Evolutionary conservation across 768 basidiomycete genomes (phyloP).

Genomic region (Suillus tomentosus): DNA sequence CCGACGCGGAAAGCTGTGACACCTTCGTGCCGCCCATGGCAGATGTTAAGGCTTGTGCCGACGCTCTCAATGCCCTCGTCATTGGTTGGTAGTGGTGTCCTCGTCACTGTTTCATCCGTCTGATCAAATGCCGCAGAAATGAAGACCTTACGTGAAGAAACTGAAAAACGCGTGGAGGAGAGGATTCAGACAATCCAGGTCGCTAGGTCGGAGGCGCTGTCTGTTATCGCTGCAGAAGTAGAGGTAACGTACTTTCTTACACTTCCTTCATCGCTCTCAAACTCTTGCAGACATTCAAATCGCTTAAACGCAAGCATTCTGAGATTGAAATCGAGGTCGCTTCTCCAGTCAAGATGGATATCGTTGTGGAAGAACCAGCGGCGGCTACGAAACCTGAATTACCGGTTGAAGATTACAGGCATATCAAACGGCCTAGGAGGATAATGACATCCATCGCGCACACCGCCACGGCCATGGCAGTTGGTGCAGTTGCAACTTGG

Average conservation of each 20-base stretch:
- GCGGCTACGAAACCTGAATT: neutral
- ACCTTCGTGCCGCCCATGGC: slow-evolving; percentile 16
- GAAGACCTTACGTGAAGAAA: slow-evolving; percentile 43
- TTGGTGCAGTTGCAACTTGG: slow-evolving; percentile 76
- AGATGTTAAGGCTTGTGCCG: slow-evolving; percentile 34
- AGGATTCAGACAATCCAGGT: slow-evolving; percentile 47
- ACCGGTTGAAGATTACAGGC: slow-evolving; percentile 20
- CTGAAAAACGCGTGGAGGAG: slow-evolving; percentile 46
- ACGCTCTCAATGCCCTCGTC: slow-evolving; percentile 41
- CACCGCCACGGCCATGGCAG: slow-evolving; percentile 61
- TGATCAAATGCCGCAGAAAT: slow-evolving; percentile 39
- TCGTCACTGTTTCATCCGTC: neutral
- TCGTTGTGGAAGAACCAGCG: neutral
- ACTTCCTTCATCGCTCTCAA: slow-evolving; percentile 28
- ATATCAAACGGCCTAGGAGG: slow-evolving; percentile 49
- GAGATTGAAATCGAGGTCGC: slow-evolving; percentile 39
- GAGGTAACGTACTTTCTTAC: slow-evolving; percentile 16
- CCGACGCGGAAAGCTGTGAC: slow-evolving; percentile 21
- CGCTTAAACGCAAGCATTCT: slow-evolving; percentile 66
- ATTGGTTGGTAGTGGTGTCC: slow-evolving; percentile 37
- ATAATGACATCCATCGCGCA: slow-evolving; percentile 44
- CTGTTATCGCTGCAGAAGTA: slow-evolving; percentile 35
- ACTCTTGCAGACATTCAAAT: slow-evolving; percentile 30
- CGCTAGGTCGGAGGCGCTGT: slow-evolving; percentile 42
- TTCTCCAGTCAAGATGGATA: slow-evolving; percentile 4